Conservation (phyloP, 441 rosid species). For the Iberis amara region DNA sequence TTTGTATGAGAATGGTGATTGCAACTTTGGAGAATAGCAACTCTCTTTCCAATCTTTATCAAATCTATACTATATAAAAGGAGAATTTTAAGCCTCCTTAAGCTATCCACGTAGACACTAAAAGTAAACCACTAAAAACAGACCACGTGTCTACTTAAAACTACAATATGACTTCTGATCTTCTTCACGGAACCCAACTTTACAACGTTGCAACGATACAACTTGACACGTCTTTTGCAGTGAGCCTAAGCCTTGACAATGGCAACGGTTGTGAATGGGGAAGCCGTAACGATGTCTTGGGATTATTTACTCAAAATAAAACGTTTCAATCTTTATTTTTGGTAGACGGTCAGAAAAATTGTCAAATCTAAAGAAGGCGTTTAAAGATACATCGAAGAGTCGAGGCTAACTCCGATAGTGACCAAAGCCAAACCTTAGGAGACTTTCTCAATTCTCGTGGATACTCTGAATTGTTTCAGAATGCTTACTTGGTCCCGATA, state of each 20-base stretch:
- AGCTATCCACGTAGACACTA: too few relatives aligned
- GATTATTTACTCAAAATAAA: slow-evolving; percentile 81
- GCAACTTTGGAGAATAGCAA: too few relatives aligned
- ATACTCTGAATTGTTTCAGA: slow-evolving; percentile 74
- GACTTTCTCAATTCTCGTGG: slow-evolving; percentile 54
- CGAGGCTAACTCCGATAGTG: slow-evolving; percentile 60
- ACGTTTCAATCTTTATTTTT: slow-evolving; percentile 62
- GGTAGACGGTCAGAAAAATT: slow-evolving; percentile 80
- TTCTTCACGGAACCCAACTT: too few relatives aligned
- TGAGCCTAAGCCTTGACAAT: slow-evolving; percentile 74
- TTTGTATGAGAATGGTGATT: too few relatives aligned
- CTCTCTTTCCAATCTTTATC: too few relatives aligned
- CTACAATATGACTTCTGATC: too few relatives aligned
- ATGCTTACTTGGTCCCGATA: slow-evolving; percentile 81
- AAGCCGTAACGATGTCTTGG: slow-evolving; percentile 62
- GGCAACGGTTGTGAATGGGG: slow-evolving; percentile 93
- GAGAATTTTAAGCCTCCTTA: too few relatives aligned
- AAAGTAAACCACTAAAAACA: too few relatives aligned
- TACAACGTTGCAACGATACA: too few relatives aligned
- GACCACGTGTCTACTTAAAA: too few relatives aligned
- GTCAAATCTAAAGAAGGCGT: slow-evolving; percentile 67
- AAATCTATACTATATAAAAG: too few relatives aligned
- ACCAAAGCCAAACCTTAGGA: slow-evolving; percentile 59
- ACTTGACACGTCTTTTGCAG: slow-evolving; percentile 90
- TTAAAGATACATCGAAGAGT: slow-evolving; percentile 54